Percentiles rank a stretch among this genome's conserved stretches.
phyloP scores from a whole-genome alignment of 129 eudicot species.

The Lactuca saligna region DNA sequence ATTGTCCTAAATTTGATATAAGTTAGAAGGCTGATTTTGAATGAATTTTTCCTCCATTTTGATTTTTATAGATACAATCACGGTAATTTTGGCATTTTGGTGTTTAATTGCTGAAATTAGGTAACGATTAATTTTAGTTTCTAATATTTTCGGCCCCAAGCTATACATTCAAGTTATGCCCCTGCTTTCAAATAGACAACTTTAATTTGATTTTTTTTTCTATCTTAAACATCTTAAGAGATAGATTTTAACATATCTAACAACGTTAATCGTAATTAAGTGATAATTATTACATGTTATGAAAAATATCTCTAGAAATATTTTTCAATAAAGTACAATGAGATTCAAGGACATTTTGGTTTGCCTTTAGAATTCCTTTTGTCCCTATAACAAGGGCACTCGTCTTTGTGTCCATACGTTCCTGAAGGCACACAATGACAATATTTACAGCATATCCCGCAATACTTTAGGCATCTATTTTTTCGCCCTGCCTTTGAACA shows the following conservation, averaged over 20 bases:
- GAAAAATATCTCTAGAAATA: neutral
- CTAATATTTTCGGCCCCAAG: too few relatives aligned
- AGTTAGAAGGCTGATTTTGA: too few relatives aligned
- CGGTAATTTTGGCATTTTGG: too few relatives aligned
- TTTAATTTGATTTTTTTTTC: neutral
- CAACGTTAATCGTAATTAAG: neutral
- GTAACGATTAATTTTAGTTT: too few relatives aligned
- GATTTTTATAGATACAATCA: too few relatives aligned
- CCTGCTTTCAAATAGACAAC: too few relatives aligned
- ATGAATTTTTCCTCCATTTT: too few relatives aligned
- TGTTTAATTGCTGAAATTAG: too few relatives aligned
- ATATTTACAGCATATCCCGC: conserved; percentile 44
- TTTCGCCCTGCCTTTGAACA: conserved; percentile 46
- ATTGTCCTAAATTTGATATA: too few relatives aligned
- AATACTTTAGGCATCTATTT: conserved; percentile 45
- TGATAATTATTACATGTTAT: neutral
- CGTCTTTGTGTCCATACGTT: conserved; percentile 45
- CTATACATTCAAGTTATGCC: too few relatives aligned
- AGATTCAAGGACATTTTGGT: conserved; percentile 38
- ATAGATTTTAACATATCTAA: neutral
- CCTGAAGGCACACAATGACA: conserved; percentile 49
- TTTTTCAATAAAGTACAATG: neutral
- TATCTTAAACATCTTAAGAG: neutral
- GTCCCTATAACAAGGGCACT: conserved; percentile 47
- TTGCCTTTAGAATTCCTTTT: conserved; percentile 45